Base-by-base conservation (phyloP, 2,329 filamentous ascomycete genomes). In the Aspergillus novofumigatus region DNA sequence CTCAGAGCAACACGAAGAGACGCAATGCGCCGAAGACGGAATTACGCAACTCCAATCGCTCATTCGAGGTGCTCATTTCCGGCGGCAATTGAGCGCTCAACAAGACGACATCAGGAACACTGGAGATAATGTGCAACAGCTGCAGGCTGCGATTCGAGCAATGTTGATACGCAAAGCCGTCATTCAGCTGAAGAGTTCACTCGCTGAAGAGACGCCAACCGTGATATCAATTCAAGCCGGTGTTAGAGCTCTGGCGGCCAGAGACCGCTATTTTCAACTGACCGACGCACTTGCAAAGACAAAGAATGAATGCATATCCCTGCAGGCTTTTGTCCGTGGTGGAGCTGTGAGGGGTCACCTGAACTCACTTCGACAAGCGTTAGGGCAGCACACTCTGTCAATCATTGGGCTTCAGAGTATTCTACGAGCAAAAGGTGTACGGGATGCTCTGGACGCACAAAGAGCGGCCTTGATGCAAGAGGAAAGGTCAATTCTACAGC, bases 51-150 rank as follows among this genome's bases (percentile, higher is more conserved):
- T 91, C 47, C 89, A 92, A 75, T 84, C 87, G 55, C 82, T 83
- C 44, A 82, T 86, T 63, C 83, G 89, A 58, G 90, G 89, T 65
- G 82, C 85, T 75, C 72, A 91, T 57, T 72, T 86, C 61, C 81
- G 90, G 65, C 80, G 76, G 59, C 59, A 72, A 25, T 62, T 73
- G 56, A 62, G 49, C 50, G 60, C 62, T 4, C 69, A 75, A 45
- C 63, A 64, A 11, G 60, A 61, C 2, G 61, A 69, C 17, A 73
- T 79, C 26, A 79, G 80, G 49, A 73, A 87, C 54, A 78, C 80
- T 20, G 75, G 81, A 51, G 82, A 86, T 57, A 76, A 58, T n/a
- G 55, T 70, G 42, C 64, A 70, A 47, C 61, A 79, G 7, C 70
- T 89, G 3, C 86, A 91, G 70, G 81, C 82, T 4, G 72, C 78